These are phyloP conservation scores for Butyriboletus loyo DNA, from an alignment of 768 basidiomycete species.

Conservation along the genomic window DNA sequence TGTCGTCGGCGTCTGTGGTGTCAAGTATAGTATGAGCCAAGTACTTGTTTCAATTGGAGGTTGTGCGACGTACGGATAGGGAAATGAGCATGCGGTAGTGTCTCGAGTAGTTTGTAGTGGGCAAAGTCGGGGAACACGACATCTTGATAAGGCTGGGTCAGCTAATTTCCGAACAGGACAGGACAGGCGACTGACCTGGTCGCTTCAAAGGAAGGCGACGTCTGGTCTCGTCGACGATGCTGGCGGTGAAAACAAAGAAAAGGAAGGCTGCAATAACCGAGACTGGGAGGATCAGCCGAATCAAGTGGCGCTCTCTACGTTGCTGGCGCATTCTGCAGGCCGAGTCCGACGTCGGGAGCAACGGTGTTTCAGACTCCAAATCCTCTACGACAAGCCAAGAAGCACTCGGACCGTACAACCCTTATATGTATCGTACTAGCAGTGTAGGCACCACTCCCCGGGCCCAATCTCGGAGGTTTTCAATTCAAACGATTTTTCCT, in stretches of 20 bases:
- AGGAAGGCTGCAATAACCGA: constrained; percentile 40
- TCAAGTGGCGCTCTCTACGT: not conserved
- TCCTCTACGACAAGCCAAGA: not conserved
- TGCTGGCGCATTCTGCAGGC: not conserved
- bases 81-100: constrained; percentile 47
- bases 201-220: constrained; percentile 7
- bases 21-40: not conserved
- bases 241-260: constrained; percentile 41
- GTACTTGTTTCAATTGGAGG: not conserved
- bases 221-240: constrained; percentile 20
- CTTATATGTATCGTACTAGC: not conserved
- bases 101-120: constrained; percentile 41
- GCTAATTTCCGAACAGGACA: not conserved
- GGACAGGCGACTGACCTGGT: constrained; percentile 8
- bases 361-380: constrained; percentile 16
- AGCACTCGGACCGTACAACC: not conserved
- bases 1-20: constrained; percentile 44
- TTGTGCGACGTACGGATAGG: constrained; percentile 44
- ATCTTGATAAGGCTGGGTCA: not conserved
- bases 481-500: too few species aligned
- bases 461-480: too few species aligned
- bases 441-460: too few species aligned
- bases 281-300: constrained; percentile 27
- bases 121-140: constrained; percentile 51
- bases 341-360: constrained; percentile 2